phyloP scores from a whole-genome alignment of 345 rosid genomes.

The Pistacia atlantica region DNA sequence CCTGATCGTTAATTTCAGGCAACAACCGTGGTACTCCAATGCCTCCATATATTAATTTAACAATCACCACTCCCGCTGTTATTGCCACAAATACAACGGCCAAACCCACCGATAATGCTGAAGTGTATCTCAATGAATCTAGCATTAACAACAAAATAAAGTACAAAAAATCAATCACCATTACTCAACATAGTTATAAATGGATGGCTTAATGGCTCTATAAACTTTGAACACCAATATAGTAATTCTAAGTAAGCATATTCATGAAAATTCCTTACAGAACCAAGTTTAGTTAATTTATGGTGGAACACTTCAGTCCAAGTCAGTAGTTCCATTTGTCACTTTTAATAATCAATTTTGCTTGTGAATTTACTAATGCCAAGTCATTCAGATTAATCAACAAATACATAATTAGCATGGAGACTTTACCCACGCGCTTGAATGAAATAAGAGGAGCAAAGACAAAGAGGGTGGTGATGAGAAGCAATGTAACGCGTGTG shows the following conservation, averaged over 20 bases:
- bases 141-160: conserved; percentile 12
- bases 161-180: not conserved
- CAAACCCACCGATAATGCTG: conserved; percentile 63
- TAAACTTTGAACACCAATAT: not conserved
- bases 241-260: not conserved
- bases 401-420: not conserved
- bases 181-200: not conserved
- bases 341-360: not conserved
- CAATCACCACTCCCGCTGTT: conserved; percentile 52
- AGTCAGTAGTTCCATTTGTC: not conserved
- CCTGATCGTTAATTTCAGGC: conserved; percentile 52
- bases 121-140: conserved; percentile 73
- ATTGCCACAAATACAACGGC: conserved; percentile 65
- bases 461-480: conserved; percentile 52
- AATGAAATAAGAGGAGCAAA: conserved; percentile 62
- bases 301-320: not conserved
- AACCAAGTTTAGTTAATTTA: not conserved
- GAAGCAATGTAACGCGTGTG: conserved; percentile 45
- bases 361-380: not conserved
- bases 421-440: conserved; percentile 55
- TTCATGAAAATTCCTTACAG: not conserved
- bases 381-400: not conserved
- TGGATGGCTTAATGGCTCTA: not conserved
- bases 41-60: conserved; percentile 48
- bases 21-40: conserved; percentile 49